Evolutionary conservation across 2,329 filamentous ascomycete species (phyloP), one percentile per base, ranked within the genome.

Genomic region (Aureobasidium subglaciale): DNA sequence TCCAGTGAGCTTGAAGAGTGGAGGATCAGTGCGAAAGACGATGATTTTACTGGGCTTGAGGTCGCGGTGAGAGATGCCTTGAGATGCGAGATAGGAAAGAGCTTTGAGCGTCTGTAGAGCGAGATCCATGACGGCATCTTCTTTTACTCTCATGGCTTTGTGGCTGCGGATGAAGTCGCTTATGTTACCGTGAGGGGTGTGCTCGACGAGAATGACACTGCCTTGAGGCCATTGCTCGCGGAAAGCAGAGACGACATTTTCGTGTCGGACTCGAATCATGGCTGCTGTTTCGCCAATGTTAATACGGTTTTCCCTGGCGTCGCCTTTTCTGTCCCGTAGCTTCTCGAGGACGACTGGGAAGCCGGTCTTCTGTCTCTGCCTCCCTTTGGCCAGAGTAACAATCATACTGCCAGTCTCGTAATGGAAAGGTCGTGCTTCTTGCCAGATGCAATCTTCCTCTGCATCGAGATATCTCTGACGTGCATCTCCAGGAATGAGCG

Each of bases 401-500:
- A 29, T 55, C 40, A 43, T 55, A 24, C 50, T 55, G 30, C 50
- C 50, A 3, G 50, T 43, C 16, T 55, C 50, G 30, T 7, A 35
- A 5, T 7, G 40, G 22, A 35, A 43, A 2, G 40, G 38, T 18
- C 40, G 29, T 15, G 40, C 40, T 5, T 55, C 29, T 55, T 35
- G 50, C 50, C 50, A 55, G 15, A 55, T 27, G n/a, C 50, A 45
- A 4, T 43, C 50, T 37, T 43, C 40, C n/a, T 45, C 38, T 27
- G 50, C 50, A 10, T 55, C 50, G 29, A 55, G 50, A n/a, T 55
- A 55, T 27, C 40, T 29, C 15, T 37, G 50, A n/a, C 50, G 50
- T 13, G 40, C 40, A 22, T 55, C 50, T 15, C 15, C 15, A 2
- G 50, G 30, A 3, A 45, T 13, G 2, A 45, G n/a, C 8, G 40